A percentile compares a stretch with the other conserved stretches of the same genome.
Conservation (phyloP, 805 yeast genomes). For the Starmerella geochares region DNA sequence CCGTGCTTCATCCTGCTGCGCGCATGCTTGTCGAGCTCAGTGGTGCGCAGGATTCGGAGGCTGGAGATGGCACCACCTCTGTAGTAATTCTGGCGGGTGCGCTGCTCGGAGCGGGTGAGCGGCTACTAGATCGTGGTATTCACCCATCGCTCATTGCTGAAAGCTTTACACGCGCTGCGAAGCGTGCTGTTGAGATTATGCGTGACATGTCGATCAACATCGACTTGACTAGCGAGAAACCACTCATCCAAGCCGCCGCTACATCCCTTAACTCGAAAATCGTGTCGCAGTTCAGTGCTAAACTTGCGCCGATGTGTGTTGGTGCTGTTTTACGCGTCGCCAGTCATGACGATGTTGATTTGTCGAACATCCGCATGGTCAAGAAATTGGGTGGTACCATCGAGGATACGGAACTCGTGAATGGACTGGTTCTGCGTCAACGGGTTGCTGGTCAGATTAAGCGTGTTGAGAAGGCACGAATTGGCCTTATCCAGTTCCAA, state of each 20-base stretch:
- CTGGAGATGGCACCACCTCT: conserved; percentile 99
- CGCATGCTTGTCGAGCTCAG: conserved; percentile 95
- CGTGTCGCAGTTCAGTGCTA: conserved; percentile 80
- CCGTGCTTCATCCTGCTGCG: conserved; percentile 97
- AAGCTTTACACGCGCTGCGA: conserved; percentile 80
- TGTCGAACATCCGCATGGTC: conserved; percentile 76
- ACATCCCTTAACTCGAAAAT: conserved; percentile 92
- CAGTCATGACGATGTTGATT: conserved; percentile 61
- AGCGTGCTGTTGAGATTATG: conserved; percentile 68
- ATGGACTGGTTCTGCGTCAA: conserved; percentile 87
- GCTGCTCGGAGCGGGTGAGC: conserved; percentile 87
- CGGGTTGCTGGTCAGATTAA: conserved; percentile 89
- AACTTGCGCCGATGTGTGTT: conserved; percentile 87
- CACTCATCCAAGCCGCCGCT: conserved; percentile 80
- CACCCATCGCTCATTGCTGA: conserved; percentile 95
- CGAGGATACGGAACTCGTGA: conserved; percentile 82
- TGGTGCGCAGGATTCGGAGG: conserved; percentile 96
- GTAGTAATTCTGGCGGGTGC: conserved; percentile 96
- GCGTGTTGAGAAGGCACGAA: conserved; percentile 84
- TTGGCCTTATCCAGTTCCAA: conserved; percentile 86
- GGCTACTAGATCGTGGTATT: conserved; percentile 71
- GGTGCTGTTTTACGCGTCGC: conserved; percentile 79
- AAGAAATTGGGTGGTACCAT: conserved; percentile 97
- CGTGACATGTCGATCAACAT: conserved; percentile 77
- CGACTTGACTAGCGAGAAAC: conserved; percentile 68